These are phyloP conservation scores for Daedaleopsis sinensis DNA, from an alignment of 768 basidiomycete species.

Conservation along the genomic window DNA sequence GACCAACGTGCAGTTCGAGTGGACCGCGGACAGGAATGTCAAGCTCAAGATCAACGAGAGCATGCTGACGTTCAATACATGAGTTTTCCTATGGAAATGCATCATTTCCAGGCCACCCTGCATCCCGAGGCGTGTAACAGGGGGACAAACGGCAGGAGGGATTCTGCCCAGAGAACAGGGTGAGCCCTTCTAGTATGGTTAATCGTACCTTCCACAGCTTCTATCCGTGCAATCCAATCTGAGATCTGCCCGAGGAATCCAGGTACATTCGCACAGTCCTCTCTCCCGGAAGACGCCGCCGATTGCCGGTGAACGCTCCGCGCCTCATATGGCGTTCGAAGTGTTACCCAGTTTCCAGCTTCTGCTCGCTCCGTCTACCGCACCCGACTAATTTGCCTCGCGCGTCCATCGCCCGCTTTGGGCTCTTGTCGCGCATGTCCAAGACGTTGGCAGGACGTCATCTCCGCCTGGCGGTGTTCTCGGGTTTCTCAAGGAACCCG, in stretches of 20 bases:
- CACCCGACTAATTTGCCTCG: background rate
- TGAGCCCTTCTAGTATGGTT: conserved; percentile 1
- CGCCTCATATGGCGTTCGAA: background rate
- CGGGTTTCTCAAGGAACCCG: background rate
- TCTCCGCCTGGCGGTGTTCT: background rate
- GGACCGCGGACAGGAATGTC: conserved; percentile 84
- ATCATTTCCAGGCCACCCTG: background rate
- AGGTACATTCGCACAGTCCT: background rate
- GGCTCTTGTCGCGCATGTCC: background rate
- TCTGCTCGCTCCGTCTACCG: background rate
- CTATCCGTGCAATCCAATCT: background rate
- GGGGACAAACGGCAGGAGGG: background rate
- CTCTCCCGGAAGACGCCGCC: background rate
- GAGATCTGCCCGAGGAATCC: conserved; percentile 1
- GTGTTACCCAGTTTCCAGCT: background rate
- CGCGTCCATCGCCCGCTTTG: background rate
- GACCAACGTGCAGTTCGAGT: conserved; percentile 78
- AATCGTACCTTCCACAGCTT: background rate
- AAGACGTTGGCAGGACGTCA: background rate
- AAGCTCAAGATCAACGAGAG: conserved; percentile 82
- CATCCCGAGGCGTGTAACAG: background rate
- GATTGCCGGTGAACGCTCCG: background rate
- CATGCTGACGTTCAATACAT: conserved; percentile 85
- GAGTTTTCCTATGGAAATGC: conserved; percentile 12
- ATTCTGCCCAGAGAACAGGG: background rate